Percentiles rank a stretch among this genome's conserved stretches.
Conservation (phyloP, 768 basidiomycete species). For the Holtermannia corniformis region DNA sequence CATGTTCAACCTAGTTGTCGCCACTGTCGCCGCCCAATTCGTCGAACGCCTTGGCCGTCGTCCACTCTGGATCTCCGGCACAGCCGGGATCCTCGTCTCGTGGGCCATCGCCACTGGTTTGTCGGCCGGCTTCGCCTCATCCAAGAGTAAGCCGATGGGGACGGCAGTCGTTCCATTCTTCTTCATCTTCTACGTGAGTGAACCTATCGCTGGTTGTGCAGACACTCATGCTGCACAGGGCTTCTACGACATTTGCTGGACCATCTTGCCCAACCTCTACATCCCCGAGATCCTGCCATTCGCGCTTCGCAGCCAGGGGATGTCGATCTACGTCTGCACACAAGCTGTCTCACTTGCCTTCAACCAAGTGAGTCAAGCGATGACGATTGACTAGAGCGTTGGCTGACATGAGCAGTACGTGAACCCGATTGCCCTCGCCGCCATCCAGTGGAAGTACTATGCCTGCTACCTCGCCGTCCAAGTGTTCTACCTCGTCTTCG, state of each 20-base stretch:
- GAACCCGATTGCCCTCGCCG: conserved; percentile 19
- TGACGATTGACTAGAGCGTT: too few relatives aligned
- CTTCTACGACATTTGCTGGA: conserved; percentile 15
- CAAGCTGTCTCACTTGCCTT: conserved; percentile 14
- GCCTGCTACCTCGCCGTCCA: conserved; percentile 5
- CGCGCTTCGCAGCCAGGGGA: conserved; percentile 9
- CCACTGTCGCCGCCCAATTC: conserved; percentile 9
- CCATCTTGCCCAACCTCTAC: conserved; percentile 11
- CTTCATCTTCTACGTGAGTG: conserved; percentile 16
- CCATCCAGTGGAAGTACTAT: conserved; percentile 26
- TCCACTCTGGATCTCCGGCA: conserved; percentile 14
- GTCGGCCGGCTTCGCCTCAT: conserved; percentile 24
- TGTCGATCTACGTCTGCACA: conserved; percentile 4
- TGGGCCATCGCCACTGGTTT: conserved; percentile 19
- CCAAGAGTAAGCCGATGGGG: conserved; percentile 13
- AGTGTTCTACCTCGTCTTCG: not conserved
- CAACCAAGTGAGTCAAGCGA: too few relatives aligned
- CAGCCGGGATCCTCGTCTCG: conserved; percentile 15
- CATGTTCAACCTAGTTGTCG: conserved; percentile 17
- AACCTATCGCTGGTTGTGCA: too few relatives aligned
- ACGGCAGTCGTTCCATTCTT: conserved; percentile 23
- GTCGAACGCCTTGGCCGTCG: conserved; percentile 31
- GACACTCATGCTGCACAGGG: too few relatives aligned
- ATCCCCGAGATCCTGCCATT: conserved; percentile 14
- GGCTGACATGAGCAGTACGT: too few relatives aligned